Evolutionary conservation across 345 rosid species (phyloP).

Genomic region (Eucalyptus globulus): DNA sequence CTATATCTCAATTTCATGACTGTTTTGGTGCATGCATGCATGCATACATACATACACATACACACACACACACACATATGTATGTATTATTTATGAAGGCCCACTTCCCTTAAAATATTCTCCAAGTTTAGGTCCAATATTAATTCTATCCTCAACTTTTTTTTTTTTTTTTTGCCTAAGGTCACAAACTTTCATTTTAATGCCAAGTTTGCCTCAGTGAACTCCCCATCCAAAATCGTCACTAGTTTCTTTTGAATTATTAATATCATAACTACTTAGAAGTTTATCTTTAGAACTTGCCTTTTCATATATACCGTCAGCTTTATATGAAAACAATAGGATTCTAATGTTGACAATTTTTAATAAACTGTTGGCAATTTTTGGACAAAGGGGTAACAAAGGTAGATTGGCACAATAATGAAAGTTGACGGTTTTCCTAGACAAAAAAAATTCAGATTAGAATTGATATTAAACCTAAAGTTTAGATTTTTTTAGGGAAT

Average conservation of each 20-base stretch:
- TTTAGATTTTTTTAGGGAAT: background rate
- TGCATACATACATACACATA: no score
- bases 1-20: background rate
- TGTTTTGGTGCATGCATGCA: background rate
- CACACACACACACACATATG: rapidly evolving
- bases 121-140: background rate
- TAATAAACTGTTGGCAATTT: background rate
- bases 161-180: background rate
- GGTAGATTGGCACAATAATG: background rate
- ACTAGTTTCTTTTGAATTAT: background rate
- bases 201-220: background rate
- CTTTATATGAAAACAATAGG: background rate
- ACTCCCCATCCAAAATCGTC: background rate
- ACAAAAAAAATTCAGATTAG: background rate
- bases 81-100: no score
- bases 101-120: background rate
- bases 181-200: background rate
- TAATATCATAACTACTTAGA: background rate
- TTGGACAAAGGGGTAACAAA: rapidly evolving
- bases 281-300: background rate
- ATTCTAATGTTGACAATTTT: background rate
- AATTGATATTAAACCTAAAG: background rate
- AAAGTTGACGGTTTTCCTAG: background rate
- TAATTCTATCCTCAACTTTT: background rate
- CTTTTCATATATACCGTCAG: background rate